Evolutionary conservation across 2,329 filamentous ascomycete species (phyloP).

Genomic region (Salinomyces thailandicus): DNA sequence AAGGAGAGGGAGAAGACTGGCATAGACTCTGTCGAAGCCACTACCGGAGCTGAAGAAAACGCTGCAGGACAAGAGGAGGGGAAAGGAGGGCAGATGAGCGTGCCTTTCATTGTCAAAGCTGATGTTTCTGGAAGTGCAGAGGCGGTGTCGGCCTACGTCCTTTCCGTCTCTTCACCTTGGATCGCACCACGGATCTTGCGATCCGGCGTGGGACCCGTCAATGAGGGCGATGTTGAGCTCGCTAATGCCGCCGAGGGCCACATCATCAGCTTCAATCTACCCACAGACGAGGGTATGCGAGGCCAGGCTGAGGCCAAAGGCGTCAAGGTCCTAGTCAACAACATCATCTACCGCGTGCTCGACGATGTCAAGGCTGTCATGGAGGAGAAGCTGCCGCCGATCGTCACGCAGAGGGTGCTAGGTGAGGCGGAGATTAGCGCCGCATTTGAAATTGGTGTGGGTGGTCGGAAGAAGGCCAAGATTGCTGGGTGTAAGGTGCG

Average conservation of each 20-base stretch:
- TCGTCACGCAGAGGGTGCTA: conserved; percentile 57
- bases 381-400: conserved; percentile 57
- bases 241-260: conserved; percentile 65
- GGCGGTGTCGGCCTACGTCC: conserved; percentile 68
- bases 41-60: conserved; percentile 24
- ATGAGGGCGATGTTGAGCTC: conserved; percentile 81
- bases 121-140: conserved; percentile 93
- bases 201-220: conserved; percentile 64
- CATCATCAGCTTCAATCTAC: conserved; percentile 78
- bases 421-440: conserved; percentile 82
- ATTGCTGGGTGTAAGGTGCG: conserved; percentile 82
- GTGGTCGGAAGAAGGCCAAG: conserved; percentile 56
- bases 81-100: conserved; percentile 39
- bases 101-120: conserved; percentile 81
- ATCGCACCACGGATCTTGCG: conserved; percentile 67
- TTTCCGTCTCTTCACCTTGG: conserved; percentile 73
- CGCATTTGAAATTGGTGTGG: conserved; percentile 74
- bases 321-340: conserved; percentile 74
- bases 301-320: conserved; percentile 58
- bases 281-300: conserved; percentile 54
- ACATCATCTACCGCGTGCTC: conserved; percentile 70
- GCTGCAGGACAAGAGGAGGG: conserved; percentile 32
- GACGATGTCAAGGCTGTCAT: conserved; percentile 62
- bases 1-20: conserved; percentile 42
- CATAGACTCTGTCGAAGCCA: conserved; percentile 21